Conservation (phyloP, 495 filamentous ascomycete species). For the Aeminium ludgeri region DNA sequence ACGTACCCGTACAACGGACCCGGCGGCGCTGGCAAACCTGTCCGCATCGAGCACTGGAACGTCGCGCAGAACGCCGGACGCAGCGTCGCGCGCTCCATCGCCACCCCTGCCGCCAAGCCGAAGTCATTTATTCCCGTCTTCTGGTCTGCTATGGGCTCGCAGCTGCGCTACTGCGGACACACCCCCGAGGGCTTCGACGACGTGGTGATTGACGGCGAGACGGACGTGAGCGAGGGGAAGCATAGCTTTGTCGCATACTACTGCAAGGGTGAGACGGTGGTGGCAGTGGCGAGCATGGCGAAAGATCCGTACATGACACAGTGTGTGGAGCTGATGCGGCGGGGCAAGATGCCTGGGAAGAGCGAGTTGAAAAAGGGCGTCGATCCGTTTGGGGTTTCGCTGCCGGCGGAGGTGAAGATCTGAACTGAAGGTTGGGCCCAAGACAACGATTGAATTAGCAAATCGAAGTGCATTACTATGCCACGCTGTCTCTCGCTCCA, state of each 20-base stretch:
- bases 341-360: slow-evolving; percentile 68
- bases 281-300: slow-evolving; percentile 81
- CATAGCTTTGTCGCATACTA: slow-evolving; percentile 83
- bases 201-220: slow-evolving; percentile 55
- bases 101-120: slow-evolving; percentile 38
- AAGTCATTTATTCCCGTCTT: slow-evolving; percentile 82
- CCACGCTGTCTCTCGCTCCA: no score
- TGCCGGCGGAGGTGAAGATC: slow-evolving; percentile 37
- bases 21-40: slow-evolving; percentile 49
- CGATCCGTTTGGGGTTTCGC: slow-evolving; percentile 48
- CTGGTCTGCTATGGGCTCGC: slow-evolving; percentile 81
- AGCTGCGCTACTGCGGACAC: slow-evolving; percentile 85
- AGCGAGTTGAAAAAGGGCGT: slow-evolving; percentile 53
- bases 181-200: slow-evolving; percentile 69
- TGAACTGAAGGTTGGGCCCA: no score
- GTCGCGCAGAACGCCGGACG: slow-evolving; percentile 89
- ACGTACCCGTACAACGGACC: slow-evolving; percentile 89
- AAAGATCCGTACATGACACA: slow-evolving; percentile 77
- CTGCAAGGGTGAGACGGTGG: slow-evolving; percentile 68
- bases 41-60: slow-evolving; percentile 92
- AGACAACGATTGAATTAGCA: no score
- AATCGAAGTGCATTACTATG: no score
- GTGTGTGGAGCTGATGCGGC: slow-evolving; percentile 69
- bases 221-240: slow-evolving; percentile 36
- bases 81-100: slow-evolving; percentile 55